These are phyloP conservation scores for Larix sibirica DNA, from an alignment of 83 land plant genomes.

Conservation along the genomic window DNA sequence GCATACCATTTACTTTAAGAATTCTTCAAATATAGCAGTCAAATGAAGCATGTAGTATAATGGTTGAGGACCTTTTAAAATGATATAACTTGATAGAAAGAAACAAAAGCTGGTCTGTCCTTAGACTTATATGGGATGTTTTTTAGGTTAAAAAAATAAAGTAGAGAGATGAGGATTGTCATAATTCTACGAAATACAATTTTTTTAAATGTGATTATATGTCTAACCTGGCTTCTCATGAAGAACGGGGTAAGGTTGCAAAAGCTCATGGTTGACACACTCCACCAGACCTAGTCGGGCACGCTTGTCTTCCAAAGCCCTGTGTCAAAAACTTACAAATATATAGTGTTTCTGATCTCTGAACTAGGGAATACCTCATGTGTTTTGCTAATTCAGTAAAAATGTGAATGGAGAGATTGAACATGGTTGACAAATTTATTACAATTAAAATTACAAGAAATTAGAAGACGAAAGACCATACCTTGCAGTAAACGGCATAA, in stretches of 20 bases:
- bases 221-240: conserved; percentile 90
- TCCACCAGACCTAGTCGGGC: conserved; percentile 95
- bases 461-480: conserved; percentile 1
- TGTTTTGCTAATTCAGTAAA: neutral
- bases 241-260: conserved; percentile 97
- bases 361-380: neutral
- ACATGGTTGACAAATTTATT: neutral
- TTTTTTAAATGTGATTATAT: too few relatives aligned
- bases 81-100: too few relatives aligned
- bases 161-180: too few relatives aligned
- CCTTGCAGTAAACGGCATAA: conserved; percentile 99
- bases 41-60: too few relatives aligned
- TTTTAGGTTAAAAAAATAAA: too few relatives aligned
- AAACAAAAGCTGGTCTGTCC: too few relatives aligned
- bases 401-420: neutral
- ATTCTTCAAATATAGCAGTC: too few relatives aligned
- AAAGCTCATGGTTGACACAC: conserved; percentile 95
- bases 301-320: conserved; percentile 96
- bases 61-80: too few relatives aligned
- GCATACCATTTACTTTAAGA: too few relatives aligned
- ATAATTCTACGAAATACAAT: too few relatives aligned
- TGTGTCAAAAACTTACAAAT: conserved; percentile 18
- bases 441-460: neutral
- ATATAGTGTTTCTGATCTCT: neutral
- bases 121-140: too few relatives aligned